These are phyloP conservation scores for Cladosporium sp. DNA, from an alignment of 2,329 filamentous ascomycete species.

Conservation along the genomic window DNA sequence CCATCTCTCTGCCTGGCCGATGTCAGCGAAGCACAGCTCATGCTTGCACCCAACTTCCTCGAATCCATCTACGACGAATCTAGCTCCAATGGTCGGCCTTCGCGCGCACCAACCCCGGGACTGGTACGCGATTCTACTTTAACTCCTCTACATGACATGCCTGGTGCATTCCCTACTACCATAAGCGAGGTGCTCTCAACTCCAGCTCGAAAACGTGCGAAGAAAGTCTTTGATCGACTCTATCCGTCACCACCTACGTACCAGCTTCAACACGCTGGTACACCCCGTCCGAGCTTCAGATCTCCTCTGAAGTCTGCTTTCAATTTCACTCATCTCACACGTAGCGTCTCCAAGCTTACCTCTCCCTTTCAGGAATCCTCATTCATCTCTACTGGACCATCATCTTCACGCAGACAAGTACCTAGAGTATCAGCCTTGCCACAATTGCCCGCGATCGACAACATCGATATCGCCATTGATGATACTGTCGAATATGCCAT, in stretches of 20 bases:
- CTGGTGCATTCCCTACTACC: conserved; percentile 26
- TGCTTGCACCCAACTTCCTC: conserved; percentile 70
- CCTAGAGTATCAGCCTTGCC: conserved; percentile 69
- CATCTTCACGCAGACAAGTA: conserved; percentile 53
- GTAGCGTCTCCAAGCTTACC: conserved; percentile 28
- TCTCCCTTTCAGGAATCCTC: conserved; percentile 30
- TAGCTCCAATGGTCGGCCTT: conserved; percentile 37
- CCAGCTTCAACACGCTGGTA: conserved; percentile 17
- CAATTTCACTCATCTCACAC: conserved; percentile 16
- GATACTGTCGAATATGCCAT: conserved; percentile 75
- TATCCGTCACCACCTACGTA: conserved; percentile 28
- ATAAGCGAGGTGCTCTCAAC: conserved; percentile 18
- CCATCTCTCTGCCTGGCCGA: conserved; percentile 73
- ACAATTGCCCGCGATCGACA: conserved; percentile 68
- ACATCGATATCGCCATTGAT: conserved; percentile 64
- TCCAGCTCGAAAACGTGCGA: conserved; percentile 6
- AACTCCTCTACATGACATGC: conserved; percentile 15
- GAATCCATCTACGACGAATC: conserved; percentile 72
- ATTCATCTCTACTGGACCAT: conserved; percentile 35
- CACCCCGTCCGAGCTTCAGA: not conserved
- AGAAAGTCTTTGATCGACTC: conserved; percentile 27
- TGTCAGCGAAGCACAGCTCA: conserved; percentile 73
- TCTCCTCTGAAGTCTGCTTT: conserved; percentile 19
- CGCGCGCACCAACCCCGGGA: conserved; percentile 44
- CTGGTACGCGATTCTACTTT: conserved; percentile 35